phyloP scores from a whole-genome alignment of 202 grass and related monocot species.

The Cymbopogon flexuosus region DNA sequence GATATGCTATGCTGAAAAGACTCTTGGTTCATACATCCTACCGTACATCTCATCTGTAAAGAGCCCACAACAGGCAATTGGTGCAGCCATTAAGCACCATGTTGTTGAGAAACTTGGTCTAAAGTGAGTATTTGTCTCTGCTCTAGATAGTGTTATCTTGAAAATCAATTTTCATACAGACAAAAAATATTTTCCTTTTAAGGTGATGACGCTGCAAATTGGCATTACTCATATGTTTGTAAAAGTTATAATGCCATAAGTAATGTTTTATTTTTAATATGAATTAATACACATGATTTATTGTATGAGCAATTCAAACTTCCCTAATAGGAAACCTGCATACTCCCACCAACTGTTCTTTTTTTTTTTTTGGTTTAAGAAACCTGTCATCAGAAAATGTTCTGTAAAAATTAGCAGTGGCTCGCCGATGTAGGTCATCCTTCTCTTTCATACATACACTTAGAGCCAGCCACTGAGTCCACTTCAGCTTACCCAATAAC shows the following conservation, averaged over 20 bases:
- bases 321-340: not conserved
- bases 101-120: slow-evolving; percentile 67
- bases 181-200: not conserved
- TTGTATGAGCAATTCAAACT: not conserved
- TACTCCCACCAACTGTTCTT: not conserved
- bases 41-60: slow-evolving; percentile 96
- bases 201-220: not conserved
- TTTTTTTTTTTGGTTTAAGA: not conserved
- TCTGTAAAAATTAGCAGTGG: not conserved
- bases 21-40: slow-evolving; percentile 91
- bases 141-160: slow-evolving; percentile 10
- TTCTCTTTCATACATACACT: not conserved
- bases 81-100: slow-evolving; percentile 83
- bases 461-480: not conserved
- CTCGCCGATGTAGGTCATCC: not conserved
- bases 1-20: slow-evolving; percentile 99
- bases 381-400: not conserved
- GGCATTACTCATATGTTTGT: not conserved
- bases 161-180: not conserved
- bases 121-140: slow-evolving; percentile 45
- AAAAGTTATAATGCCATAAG: not conserved
- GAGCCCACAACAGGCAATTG: slow-evolving; percentile 91
- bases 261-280: not conserved
- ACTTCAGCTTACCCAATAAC: not conserved
- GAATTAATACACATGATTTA: too few species aligned